Base-by-base conservation (phyloP, 768 basidiomycete genomes). In the Leccinum subgranulosum region DNA sequence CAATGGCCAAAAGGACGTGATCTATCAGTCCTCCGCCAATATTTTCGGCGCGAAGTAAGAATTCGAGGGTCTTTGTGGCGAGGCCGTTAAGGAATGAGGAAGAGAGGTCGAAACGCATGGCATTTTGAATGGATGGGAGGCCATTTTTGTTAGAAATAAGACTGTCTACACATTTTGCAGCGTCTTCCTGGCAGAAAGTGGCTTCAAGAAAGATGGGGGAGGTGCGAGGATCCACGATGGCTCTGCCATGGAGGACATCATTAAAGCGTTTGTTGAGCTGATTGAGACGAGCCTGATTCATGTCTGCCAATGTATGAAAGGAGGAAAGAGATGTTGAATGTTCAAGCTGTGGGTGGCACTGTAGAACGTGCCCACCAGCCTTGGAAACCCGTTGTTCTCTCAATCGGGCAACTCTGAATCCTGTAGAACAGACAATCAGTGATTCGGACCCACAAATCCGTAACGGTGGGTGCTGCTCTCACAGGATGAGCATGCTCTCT, bases 151-250 rank as follows among this genome's bases (percentile, higher is more conserved):
- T 77, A 14, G 65, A 66, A 15, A 76, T 64, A 3, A 85, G 66
- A 43, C 61, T 72, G 48, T 73, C 61, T 19, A 82, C 59, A 58
- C 78, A 80, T 1, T 66, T 62, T 6, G 69, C 64, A 1, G 75
- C 62, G 54, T 82, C 78, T 10, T 69, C 66, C 53, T 79, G 78
- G 9, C 56, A 61, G 63, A 71, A 81, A 14, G 79, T 64, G 6
- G 76, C 79, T 54, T 84, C 80, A 8, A 84, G 69, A 56, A 84
- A 84, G 10, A 67, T 73, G 8, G 55, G 51, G 27, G n/a, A 57
- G 23, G 55, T 52, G 12, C 60, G 59, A 43, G 66, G 55, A 2
- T 72, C 64, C 3, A 81, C 19, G 1, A 21, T 0, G 2, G 60
- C 60, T 47, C 64, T 68, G 49, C 76, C 78, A 19, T 57, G 50